Base-by-base conservation (phyloP, 108 stramenopile species). In the Skeletonema tropicum region DNA sequence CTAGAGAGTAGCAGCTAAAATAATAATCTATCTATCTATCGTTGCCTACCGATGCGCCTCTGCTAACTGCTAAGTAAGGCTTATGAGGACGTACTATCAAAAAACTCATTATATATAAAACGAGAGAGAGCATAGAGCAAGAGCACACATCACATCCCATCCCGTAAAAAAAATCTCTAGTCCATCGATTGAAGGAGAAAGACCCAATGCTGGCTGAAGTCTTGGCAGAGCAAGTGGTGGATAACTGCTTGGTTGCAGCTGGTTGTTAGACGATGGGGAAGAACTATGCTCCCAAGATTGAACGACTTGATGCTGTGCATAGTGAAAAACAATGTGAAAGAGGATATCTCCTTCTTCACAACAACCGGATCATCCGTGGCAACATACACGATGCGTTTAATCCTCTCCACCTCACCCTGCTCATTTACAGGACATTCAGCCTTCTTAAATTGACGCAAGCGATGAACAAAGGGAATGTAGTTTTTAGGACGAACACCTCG, bases 241-340 rank as follows among this genome's bases (percentile, higher is more conserved):
- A 99, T 80, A 99, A 98, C 72, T 95, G 97, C 64, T 85, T 99
- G 25, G 86, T 98, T 3, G 98, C 98, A 1, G 99, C 99, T 6
- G 99, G 99, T 74, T 99, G 26, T 64, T 98, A 76, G 98, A 99
- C 74, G 99, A 99, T 83, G n/a, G n/a, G 83, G 92, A 19, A 83
- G 97, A 29, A 84, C 91, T 46, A 98, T 98, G 98, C 77, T 98
- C 2, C 95, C 95, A 19, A 86, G 98, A 35, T 79, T 98, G 73
- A 98, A 97, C 76, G 92, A 97, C 73, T 67, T 97, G 52, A 68
- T 98, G 68, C 32, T 90, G 32, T 90, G 85, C 23, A 73, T 92
- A 25, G 90, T 95, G 23, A 95, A 91, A 63, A 83, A 52, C 21
- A 52, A 52, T 23, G 49, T 52, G 21, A 52, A 52, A 21, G 49